Evolutionary conservation across 768 basidiomycete species (phyloP).

Genomic region (Pisolithus microcarpus): DNA sequence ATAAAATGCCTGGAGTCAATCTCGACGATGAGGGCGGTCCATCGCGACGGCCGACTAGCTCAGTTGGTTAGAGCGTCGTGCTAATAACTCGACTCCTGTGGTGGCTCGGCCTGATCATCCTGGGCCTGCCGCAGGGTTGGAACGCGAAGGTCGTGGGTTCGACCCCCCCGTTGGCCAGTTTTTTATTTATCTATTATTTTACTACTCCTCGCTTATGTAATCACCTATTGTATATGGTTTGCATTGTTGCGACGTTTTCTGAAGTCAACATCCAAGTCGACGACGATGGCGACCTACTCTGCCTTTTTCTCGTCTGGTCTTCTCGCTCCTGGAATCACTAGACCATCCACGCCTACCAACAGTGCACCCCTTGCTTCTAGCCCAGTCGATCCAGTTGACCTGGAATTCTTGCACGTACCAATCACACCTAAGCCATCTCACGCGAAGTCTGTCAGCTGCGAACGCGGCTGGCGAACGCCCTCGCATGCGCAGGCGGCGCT

Average conservation of each 20-base stretch:
- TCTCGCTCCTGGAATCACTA: conserved; percentile 40
- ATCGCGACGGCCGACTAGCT: conserved; percentile 66
- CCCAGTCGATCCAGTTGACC: conserved; percentile 29
- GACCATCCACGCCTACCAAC: conserved; percentile 20
- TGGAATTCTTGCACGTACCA: conserved; percentile 9
- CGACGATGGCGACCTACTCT: conserved; percentile 45
- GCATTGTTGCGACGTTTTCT: background rate
- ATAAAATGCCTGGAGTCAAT: too few species aligned
- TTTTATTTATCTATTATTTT: background rate
- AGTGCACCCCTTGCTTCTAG: conserved; percentile 16
- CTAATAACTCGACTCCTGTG: conserved; percentile 34
- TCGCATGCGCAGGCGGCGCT: conserved; percentile 53
- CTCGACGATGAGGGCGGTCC: too few species aligned
- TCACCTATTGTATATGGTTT: background rate
- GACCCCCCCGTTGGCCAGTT: conserved; percentile 68
- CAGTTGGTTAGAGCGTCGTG: conserved; percentile 92
- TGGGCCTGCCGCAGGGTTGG: background rate
- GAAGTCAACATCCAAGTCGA: background rate
- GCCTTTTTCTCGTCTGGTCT: conserved; percentile 67
- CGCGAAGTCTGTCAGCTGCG: conserved; percentile 19
- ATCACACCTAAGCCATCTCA: conserved; percentile 9
- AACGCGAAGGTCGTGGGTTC: conserved; percentile 77
- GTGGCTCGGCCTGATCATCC: background rate
- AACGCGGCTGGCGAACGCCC: conserved; percentile 27
- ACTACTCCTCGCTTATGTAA: background rate